Percentiles rank a stretch among this genome's conserved stretches.
Conservation (phyloP, 139 green algal species). For the Micractinium conductrix region DNA sequence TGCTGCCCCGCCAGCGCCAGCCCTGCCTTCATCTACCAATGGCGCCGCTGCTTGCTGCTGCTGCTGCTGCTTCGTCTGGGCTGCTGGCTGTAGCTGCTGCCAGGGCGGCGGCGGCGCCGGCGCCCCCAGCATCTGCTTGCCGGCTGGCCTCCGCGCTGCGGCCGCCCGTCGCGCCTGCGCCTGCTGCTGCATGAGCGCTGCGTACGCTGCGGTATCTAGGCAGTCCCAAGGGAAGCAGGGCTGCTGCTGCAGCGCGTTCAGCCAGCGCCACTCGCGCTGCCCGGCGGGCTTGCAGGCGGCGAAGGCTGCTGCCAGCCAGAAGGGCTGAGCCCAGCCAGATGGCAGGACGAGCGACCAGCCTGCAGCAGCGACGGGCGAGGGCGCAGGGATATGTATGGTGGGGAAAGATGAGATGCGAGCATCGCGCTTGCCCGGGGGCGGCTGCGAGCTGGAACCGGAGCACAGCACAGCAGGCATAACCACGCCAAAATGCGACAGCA, state of each 20-base stretch:
- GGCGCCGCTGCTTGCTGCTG: background rate
- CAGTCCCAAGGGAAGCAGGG: slow-evolving; percentile 61
- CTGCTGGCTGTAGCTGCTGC: background rate
- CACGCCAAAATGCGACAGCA: too few relatives aligned
- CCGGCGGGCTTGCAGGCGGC: slow-evolving; percentile 47
- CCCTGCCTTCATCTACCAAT: too few relatives aligned
- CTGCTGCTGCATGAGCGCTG: slow-evolving; percentile 1
- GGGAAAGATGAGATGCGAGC: too few relatives aligned
- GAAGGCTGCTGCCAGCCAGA: slow-evolving; percentile 55
- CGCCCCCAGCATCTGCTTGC: background rate
- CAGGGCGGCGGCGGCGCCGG: slow-evolving; percentile 7
- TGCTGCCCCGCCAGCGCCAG: too few relatives aligned
- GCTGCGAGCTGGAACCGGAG: too few relatives aligned
- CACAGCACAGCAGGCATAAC: too few relatives aligned
- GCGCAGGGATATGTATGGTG: too few relatives aligned
- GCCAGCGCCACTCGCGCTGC: slow-evolving; percentile 70
- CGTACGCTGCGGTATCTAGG: slow-evolving; percentile 52
- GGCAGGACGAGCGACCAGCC: slow-evolving; percentile 73
- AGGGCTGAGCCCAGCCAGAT: slow-evolving; percentile 47
- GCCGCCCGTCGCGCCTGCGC: slow-evolving; percentile 1
- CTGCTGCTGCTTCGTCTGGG: too few relatives aligned
- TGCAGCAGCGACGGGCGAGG: background rate
- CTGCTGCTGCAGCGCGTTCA: slow-evolving; percentile 37
- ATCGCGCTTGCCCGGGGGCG: too few relatives aligned
- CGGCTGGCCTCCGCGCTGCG: slow-evolving; percentile 21